Conservation (phyloP, 2,329 filamentous ascomycete species). For the Neopestalotiopsis sp. region DNA sequence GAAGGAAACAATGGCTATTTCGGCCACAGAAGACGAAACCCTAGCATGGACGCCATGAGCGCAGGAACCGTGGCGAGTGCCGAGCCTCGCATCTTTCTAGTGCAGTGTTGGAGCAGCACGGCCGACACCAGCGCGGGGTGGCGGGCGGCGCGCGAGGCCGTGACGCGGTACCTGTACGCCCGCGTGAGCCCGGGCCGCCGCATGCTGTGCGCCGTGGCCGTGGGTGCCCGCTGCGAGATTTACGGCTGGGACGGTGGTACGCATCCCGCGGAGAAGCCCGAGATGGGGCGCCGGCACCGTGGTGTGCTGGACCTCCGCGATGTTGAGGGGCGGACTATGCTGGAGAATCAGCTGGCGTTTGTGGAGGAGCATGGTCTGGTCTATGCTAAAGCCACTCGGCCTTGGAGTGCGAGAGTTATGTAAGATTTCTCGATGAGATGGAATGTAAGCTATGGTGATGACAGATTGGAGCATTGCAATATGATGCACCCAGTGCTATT, state of each 20-base stretch:
- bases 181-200: neutral
- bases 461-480: neutral
- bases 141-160: neutral
- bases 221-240: neutral
- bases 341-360: neutral
- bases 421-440: neutral
- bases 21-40: neutral
- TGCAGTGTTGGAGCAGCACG: neutral
- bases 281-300: neutral
- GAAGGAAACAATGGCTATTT: neutral
- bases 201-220: neutral
- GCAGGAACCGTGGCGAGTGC: neutral
- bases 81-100: neutral
- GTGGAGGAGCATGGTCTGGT: neutral
- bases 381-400: neutral
- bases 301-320: neutral
- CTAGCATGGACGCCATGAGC: neutral
- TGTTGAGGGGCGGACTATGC: neutral
- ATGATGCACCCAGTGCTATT: neutral
- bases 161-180: neutral
- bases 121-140: neutral
- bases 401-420: neutral
- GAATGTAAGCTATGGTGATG: conserved; percentile 26
- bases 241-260: neutral
- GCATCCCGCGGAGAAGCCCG: neutral